These are phyloP conservation scores for Geosmithia morbida DNA, from an alignment of 2,329 filamentous ascomycete genomes.

Conservation along the genomic window DNA sequence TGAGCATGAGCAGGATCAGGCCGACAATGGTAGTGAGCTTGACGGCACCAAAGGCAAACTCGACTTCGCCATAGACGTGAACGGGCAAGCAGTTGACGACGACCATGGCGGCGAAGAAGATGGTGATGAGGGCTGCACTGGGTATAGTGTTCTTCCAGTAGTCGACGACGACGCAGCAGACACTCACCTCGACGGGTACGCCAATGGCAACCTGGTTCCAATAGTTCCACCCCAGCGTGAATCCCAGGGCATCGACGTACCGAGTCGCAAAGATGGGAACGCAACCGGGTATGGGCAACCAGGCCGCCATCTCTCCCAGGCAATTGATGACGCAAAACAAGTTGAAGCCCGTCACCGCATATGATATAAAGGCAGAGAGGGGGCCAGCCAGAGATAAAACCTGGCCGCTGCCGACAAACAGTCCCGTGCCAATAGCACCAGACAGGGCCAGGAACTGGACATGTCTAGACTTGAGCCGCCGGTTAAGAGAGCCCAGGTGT, in stretches of 20 bases:
- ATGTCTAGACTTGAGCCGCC: slow-evolving; percentile 23
- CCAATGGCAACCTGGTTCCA: slow-evolving; percentile 35
- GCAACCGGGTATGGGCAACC: slow-evolving; percentile 41
- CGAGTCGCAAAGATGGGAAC: slow-evolving; percentile 32
- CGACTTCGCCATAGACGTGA: slow-evolving; percentile 36
- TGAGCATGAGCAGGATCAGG: slow-evolving; percentile 32
- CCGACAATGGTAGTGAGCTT: slow-evolving; percentile 34
- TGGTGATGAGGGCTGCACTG: slow-evolving; percentile 17
- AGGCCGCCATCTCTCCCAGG: slow-evolving; percentile 46
- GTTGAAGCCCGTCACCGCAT: slow-evolving; percentile 27
- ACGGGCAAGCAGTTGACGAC: slow-evolving; percentile 22
- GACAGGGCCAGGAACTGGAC: slow-evolving; percentile 26
- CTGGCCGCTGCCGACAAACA: slow-evolving; percentile 28
- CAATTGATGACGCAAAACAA: slow-evolving; percentile 31
- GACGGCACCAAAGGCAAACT: slow-evolving; percentile 32
- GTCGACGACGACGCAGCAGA: slow-evolving; percentile 28
- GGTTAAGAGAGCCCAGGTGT: slow-evolving; percentile 19
- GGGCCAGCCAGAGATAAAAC: slow-evolving; percentile 26
- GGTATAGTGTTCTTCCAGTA: slow-evolving; percentile 21
- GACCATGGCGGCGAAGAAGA: slow-evolving; percentile 22
- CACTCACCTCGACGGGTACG: slow-evolving; percentile 31
- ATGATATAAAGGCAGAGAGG: slow-evolving; percentile 24
- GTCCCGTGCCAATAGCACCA: slow-evolving; percentile 26
- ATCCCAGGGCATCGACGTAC: slow-evolving; percentile 32
- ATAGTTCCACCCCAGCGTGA: slow-evolving; percentile 36